phyloP scores from a whole-genome alignment of 2,329 filamentous ascomycete species.

The Pestalotiopsis sp. region DNA sequence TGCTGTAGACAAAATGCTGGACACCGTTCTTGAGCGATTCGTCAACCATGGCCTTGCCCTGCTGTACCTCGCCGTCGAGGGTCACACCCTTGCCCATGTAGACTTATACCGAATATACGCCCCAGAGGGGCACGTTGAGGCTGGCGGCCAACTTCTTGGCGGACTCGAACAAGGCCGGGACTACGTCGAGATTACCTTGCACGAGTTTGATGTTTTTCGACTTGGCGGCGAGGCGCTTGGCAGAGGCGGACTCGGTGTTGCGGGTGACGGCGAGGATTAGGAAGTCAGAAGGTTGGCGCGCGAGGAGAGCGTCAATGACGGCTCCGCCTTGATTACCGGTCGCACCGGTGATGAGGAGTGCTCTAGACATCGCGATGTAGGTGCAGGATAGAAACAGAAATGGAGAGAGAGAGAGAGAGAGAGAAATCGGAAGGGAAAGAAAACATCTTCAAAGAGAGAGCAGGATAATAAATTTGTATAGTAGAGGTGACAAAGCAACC shows the following conservation, averaged over 20 bases:
- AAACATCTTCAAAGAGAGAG: constrained; percentile 14
- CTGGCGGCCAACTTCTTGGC: too few species aligned
- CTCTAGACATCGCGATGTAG: not conserved
- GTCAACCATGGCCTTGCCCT: constrained; percentile 38
- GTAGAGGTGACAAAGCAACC: not conserved
- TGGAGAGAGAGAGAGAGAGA: not conserved
- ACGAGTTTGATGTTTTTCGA: constrained; percentile 20
- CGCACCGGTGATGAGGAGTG: constrained; percentile 35
- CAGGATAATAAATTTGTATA: not conserved
- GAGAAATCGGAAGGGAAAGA: constrained; percentile 14
- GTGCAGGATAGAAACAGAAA: not conserved
- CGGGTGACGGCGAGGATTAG: constrained; percentile 36
- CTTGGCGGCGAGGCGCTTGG: constrained; percentile 31
- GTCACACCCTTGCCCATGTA: constrained; percentile 37
- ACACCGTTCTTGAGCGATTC: constrained; percentile 42
- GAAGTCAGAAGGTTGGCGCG: constrained; percentile 22
- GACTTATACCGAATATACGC: not conserved
- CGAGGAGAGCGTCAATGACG: constrained; percentile 26
- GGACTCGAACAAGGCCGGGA: too few species aligned
- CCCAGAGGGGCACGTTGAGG: too few species aligned
- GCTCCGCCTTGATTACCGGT: constrained; percentile 38
- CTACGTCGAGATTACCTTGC: too few species aligned
- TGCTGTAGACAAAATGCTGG: constrained; percentile 63
- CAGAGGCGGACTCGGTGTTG: constrained; percentile 29
- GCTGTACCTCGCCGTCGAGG: constrained; percentile 34